Evolutionary conservation across 148 eudicot species (phyloP).

Genomic region (Diospyros lotus): DNA sequence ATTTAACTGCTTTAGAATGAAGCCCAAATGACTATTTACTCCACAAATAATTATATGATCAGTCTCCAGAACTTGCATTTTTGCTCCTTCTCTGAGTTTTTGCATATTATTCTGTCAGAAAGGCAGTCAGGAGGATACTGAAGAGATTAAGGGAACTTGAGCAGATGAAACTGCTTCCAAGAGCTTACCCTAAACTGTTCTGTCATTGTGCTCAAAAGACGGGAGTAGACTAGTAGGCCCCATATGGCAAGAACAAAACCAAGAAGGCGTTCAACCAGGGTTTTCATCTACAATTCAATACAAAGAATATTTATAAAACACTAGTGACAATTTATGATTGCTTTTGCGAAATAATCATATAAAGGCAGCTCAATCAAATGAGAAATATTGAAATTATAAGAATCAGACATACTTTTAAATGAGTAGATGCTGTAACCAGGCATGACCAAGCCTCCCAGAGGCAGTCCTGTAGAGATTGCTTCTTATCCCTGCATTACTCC

Average conservation of each 20-base stretch:
- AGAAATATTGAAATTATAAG: conserved; percentile 16
- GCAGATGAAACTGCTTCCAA: conserved; percentile 6
- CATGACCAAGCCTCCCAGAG: conserved; percentile 99
- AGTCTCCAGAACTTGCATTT: conserved; percentile 84
- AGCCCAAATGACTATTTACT: conserved; percentile 74
- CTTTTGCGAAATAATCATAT: conserved; percentile 7
- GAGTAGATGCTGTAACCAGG: conserved; percentile 76
- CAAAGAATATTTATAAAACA: background rate
- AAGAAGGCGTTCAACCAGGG: conserved; percentile 76
- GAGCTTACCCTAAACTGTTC: conserved; percentile 92
- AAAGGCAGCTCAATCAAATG: conserved; percentile 1
- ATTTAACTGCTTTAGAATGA: conserved; percentile 82
- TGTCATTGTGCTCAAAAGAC: conserved; percentile 95
- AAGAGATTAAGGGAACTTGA: conserved; percentile 16
- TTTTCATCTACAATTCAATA: conserved; percentile 60
- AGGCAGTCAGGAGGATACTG: conserved; percentile 22
- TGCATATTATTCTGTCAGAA: conserved; percentile 80
- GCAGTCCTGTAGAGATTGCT: conserved; percentile 84
- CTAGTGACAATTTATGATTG: background rate
- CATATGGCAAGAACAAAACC: conserved; percentile 97
- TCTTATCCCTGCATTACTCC: conserved; percentile 45
- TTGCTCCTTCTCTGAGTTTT: conserved; percentile 92
- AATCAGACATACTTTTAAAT: conserved; percentile 59
- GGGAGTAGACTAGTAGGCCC: conserved; percentile 97
- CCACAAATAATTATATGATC: conserved; percentile 98